Conservation (phyloP, 345 rosid genomes). For the Bruguiera sexangula region DNA sequence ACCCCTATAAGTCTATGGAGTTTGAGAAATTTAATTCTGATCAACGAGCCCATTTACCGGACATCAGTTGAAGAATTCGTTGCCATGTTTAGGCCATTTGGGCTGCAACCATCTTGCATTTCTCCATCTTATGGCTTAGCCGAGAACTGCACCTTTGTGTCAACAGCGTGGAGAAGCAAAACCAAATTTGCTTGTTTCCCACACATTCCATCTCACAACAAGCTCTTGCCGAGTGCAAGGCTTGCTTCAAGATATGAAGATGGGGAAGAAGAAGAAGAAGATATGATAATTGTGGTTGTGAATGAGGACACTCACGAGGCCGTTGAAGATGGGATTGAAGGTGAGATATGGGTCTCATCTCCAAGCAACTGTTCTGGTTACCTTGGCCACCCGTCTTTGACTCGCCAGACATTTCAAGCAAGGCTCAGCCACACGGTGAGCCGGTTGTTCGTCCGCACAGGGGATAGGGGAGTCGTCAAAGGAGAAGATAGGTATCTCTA, state of each 20-base stretch:
- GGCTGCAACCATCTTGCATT: constrained; percentile 42
- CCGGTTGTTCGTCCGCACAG: constrained; percentile 41
- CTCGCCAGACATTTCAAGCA: constrained; percentile 41
- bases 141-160: constrained; percentile 64
- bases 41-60: constrained; percentile 55
- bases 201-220: constrained; percentile 38
- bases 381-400: constrained; percentile 49
- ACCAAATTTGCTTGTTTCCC: constrained; percentile 16
- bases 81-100: constrained; percentile 31
- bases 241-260: constrained; percentile 24
- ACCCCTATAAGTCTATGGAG: constrained; percentile 30
- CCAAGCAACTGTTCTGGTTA: constrained; percentile 61
- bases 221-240: constrained; percentile 52
- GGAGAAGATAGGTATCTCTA: constrained; percentile 51
- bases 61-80: constrained; percentile 44
- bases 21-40: constrained; percentile 51
- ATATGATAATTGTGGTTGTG: constrained; percentile 46
- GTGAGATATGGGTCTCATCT: constrained; percentile 68
- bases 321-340: constrained; percentile 51
- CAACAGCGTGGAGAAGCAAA: constrained; percentile 53
- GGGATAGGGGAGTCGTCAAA: constrained; percentile 47
- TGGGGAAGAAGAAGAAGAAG: constrained; percentile 23
- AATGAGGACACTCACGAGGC: constrained; percentile 42
- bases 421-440: constrained; percentile 28
- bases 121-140: constrained; percentile 67